Evolutionary conservation across 2,329 filamentous ascomycete species (phyloP).

Genomic region (Fusarium verticillioides): DNA sequence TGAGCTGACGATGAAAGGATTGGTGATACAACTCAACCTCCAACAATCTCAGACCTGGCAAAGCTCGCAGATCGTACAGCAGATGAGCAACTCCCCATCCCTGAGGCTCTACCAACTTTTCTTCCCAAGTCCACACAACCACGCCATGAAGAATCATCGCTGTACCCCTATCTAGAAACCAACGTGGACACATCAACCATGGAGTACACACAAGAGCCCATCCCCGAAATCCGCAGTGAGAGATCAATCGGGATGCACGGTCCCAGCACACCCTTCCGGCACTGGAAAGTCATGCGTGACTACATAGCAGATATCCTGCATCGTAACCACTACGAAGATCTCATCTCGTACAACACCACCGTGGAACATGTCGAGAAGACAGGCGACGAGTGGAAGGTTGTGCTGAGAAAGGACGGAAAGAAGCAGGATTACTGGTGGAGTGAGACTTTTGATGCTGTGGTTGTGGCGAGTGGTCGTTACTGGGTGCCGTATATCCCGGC

Average conservation of each 20-base stretch:
- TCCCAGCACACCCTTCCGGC: conserved; percentile 68
- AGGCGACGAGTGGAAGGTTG: conserved; percentile 62
- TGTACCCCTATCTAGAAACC: conserved; percentile 73
- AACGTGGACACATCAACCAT: conserved; percentile 70
- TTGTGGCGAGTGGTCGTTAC: conserved; percentile 71
- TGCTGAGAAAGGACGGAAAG: conserved; percentile 53
- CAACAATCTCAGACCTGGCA: conserved; percentile 57
- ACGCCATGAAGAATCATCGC: conserved; percentile 66
- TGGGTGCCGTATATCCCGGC: conserved; percentile 66
- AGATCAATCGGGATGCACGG: conserved; percentile 58
- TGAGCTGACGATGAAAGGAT: conserved; percentile 51
- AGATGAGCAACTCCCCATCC: conserved; percentile 60
- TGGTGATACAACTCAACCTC: conserved; percentile 51
- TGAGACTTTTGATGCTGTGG: conserved; percentile 70
- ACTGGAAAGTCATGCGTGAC: conserved; percentile 65
- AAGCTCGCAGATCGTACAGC: conserved; percentile 60
- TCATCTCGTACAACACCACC: conserved; percentile 67
- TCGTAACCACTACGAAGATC: conserved; percentile 63
- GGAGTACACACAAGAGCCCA: conserved; percentile 68
- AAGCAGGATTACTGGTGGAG: conserved; percentile 69
- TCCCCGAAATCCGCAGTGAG: conserved; percentile 53
- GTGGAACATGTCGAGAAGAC: conserved; percentile 68
- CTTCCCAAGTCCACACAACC: conserved; percentile 55
- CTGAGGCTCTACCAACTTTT: conserved; percentile 58
- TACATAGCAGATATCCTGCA: conserved; percentile 65